Evolutionary conservation across 768 basidiomycete genomes (phyloP), one percentile per base, ranked within the genome.

Genomic region (Xerocomus potaroensis): DNA sequence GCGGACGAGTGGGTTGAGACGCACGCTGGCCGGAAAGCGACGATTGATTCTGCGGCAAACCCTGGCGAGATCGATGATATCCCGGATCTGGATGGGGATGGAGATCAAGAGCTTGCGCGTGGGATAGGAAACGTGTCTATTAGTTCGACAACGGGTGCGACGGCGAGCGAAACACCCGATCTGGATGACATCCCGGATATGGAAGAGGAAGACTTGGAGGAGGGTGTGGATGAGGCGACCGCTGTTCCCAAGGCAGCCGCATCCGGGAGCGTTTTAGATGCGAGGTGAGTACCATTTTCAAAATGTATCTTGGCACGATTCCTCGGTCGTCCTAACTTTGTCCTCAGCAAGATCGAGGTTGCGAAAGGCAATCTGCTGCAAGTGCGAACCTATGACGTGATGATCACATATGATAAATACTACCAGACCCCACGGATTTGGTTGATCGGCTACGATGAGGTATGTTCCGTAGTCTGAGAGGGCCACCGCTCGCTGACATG

Each of bases 391-490:
- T 99, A 99, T 73, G 96, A 99, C 66, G 94, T 97, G 60, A 91
- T 96, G 87, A 98, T 99, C 74, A 91, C 91, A 39, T 99, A 98
- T 67, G 96, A 99, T 79, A 99, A 98, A 73, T 95, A 94, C 69
- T 98, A 99, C 69, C 96, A 98, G 68, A 97, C 94, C 11, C 96
- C 96, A 19, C 82, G 95, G 56, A 87, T 97, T 64, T 99, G 96
- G 96, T 71, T 99, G 49, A 80, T 94, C 54, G 96, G 96, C 16
- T 97, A 97, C 63, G 94, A 97, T 63, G 96, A 98, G 81, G 92
- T 89, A 52, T 47, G 71, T 46, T n/a, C 15, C 19, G 4, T 43
- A 54, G 39, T 42, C 19, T 35, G 19, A 26, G 47, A 38, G 41
- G 31, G 30, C n/a, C 39, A 41, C 32, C 12, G 22, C 21, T 43